Base-by-base conservation (phyloP, 1,284 basidiomycete genomes). In the Ustilago curta region DNA sequence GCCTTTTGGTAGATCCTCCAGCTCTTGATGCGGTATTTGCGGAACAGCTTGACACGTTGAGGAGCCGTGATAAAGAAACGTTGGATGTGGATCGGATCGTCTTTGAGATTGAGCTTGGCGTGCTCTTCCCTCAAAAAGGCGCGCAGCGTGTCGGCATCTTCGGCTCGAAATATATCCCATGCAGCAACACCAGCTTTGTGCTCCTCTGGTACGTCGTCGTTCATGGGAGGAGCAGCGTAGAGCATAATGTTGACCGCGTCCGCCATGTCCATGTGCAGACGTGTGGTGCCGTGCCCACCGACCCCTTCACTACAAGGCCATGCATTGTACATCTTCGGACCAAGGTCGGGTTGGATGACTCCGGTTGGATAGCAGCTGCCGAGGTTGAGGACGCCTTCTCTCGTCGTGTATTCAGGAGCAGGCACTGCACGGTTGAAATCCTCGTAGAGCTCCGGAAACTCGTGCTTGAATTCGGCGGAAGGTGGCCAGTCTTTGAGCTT, bases 401-500 rank as follows among this genome's bases (percentile, higher is more conserved):
- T 89, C 35, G 94, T 88, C 18, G 95, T 93, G 81, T 92, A 95
- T 82, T 91, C 91, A 0, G 94, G 94, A 0, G 94, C 90, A 0
- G 95, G 95, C 1, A 97, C 90, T 1, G 91, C 90, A 16, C 88
- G 86, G 73, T 89, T 91, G 82, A 97, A 97, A 81, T 97, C 95
- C 21, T 91, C 88, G 81, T 91, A 97, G n/a, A 97, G 87, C 68
- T 91, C 90, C 0, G 95, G 95, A 79, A 95, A 94, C 5, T 90
- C 89, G 2, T 88, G 87, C 78, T 91, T 91, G 86, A 97, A 96
- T 70, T 95, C 93, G 3, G 90, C 88, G 2, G 91, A 91, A 0
- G 92, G 89, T 2, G 95, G 95, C 94, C 95, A 97, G 85, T 98
- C 95, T 89, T 96, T 95, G 77, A 97, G 86, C 86, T 95, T 95